Evolutionary conservation across 1,139 yeast genomes (phyloP), one percentile per base, ranked within the genome.

Genomic region (Scheffersomyces stambukii): DNA sequence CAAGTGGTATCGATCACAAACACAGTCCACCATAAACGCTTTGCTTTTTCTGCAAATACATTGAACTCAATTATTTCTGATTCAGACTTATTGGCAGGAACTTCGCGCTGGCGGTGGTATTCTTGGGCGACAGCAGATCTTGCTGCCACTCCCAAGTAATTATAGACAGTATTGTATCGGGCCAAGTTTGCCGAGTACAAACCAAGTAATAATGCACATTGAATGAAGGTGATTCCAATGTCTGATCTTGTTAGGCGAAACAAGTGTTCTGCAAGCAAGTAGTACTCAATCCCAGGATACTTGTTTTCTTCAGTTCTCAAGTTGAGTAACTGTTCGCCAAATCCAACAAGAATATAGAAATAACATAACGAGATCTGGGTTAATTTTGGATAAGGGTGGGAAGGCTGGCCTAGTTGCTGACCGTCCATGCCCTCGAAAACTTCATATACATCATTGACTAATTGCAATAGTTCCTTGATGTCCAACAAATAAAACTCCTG

Each of bases 1-100:
- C 77, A 72, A 8, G 66, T 56, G 10, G 68, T 62, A 42, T 71
- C 77, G 37, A 70, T 58, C 5, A 70, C 61, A 42, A 66, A 71
- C 4, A 69, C 61, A 4, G 77, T 60, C 79, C 79, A 73, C 77
- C 77, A 73, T 8, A 71, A 44, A 22, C 75, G 52, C 41, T 71
- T 67, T 8, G 64, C 46, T 33, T 62, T 64, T 31, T 72, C 75
- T 8, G 27, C 24, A 13, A 25, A 16, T 3, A 31, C 29, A 10
- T 24, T 21, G 10, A 24, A 19, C n/a, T 15, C 13, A 19, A 18
- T 21, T 16, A 29, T 30, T 13, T 21, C 24, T 7, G 28, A 13
- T 10, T 31, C 13, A 14, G 23, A 20, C 27, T 38, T 36, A 16
- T 29, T 19, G 11, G 32, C 20, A 5, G 29, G 29, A 10, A 36